Percentiles rank a stretch among this genome's conserved stretches.
These are phyloP conservation scores for Mycena metata DNA, from an alignment of 768 basidiomycete genomes.

Conservation along the genomic window DNA sequence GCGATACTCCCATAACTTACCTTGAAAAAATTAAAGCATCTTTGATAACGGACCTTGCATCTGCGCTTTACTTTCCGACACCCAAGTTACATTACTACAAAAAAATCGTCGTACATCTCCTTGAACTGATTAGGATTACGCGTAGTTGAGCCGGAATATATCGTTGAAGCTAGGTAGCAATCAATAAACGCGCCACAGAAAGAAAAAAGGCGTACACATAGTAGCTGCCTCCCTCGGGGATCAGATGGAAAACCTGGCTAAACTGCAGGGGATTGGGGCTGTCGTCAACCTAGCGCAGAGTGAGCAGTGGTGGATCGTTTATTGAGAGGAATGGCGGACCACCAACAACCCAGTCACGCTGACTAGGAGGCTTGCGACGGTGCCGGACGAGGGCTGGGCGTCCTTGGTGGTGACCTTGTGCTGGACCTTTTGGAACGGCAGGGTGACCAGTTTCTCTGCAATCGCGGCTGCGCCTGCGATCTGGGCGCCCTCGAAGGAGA, in stretches of 20 bases:
- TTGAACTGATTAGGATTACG: constrained; percentile 46
- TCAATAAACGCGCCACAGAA: constrained; percentile 14
- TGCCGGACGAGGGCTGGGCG: constrained; percentile 84
- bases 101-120: neutral
- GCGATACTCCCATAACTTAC: constrained; percentile 31
- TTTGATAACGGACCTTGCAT: neutral
- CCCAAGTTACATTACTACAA: too few relatives aligned
- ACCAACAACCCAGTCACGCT: constrained; percentile 90
- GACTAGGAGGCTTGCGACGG: constrained; percentile 74
- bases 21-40: neutral
- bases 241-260: constrained; percentile 94
- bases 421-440: constrained; percentile 86
- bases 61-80: neutral
- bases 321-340: constrained; percentile 56
- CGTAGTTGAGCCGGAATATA: constrained; percentile 92
- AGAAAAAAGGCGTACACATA: constrained; percentile 77
- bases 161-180: constrained; percentile 75
- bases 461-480: constrained; percentile 70
- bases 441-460: constrained; percentile 76
- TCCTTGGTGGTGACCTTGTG: constrained; percentile 89
- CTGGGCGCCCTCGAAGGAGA: constrained; percentile 81
- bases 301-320: neutral
- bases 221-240: constrained; percentile 79
- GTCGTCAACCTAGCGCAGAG: constrained; percentile 79
- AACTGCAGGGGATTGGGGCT: constrained; percentile 84